Percentiles rank a stretch among this genome's conserved stretches.
Conservation (phyloP, 345 rosid genomes). For the Murraya koenigii region DNA sequence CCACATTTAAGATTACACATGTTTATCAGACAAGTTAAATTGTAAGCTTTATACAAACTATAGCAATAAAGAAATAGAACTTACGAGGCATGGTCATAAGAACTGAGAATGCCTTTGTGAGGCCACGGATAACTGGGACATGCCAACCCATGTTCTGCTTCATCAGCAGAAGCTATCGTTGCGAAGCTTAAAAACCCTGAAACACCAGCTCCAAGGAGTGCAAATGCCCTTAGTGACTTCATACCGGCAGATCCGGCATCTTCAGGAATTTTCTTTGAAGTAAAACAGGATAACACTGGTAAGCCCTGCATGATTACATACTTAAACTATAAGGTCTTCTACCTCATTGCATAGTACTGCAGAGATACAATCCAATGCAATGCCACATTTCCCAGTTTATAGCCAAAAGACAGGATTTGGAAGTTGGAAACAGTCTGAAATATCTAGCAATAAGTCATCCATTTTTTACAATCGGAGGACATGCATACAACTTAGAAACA, state of each 20-base stretch:
- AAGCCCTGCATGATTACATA: constrained; percentile 45
- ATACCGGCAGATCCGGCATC: constrained; percentile 55
- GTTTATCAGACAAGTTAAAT: background rate
- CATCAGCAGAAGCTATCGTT: constrained; percentile 86
- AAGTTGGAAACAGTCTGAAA: background rate
- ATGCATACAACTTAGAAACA: background rate
- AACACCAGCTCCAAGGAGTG: constrained; percentile 83
- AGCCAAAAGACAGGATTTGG: background rate
- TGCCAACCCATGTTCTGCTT: constrained; percentile 94
- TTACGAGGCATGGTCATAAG: constrained; percentile 99
- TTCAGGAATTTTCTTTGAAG: constrained; percentile 65
- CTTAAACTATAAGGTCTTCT: constrained; percentile 14
- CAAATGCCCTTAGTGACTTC: constrained; percentile 59
- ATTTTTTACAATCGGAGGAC: background rate
- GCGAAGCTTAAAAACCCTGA: constrained; percentile 79
- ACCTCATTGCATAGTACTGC: background rate
- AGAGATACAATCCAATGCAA: background rate
- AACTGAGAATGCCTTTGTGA: constrained; percentile 93
- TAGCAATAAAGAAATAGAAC: constrained; percentile 30
- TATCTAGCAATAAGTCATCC: background rate
- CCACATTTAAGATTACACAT: background rate
- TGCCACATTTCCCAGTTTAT: background rate
- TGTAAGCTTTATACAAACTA: background rate
- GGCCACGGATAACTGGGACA: constrained; percentile 98
- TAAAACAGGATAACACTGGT: constrained; percentile 50